Evolutionary conservation across 1,139 yeast genomes (phyloP), one percentile per base, ranked within the genome.

Genomic region (Saccharomyces pastorianus): DNA sequence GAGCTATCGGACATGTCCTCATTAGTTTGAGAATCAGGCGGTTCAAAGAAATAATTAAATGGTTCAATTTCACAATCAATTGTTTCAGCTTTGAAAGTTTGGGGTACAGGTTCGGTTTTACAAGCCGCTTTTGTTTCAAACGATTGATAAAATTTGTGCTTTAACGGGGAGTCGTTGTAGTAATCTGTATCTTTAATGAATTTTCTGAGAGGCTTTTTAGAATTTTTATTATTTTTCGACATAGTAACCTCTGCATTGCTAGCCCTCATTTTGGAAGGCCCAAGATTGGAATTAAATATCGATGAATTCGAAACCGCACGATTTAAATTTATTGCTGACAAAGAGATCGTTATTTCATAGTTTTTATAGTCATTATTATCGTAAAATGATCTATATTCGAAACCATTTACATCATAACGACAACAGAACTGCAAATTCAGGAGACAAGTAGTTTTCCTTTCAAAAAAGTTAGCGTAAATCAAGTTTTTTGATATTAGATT

Each of bases 311-410:
- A 61, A 62, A 52, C 62, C 63, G 26, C 56, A 56, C 51, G 52
- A 55, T 54, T 50, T 53, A n/a, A 55, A 44, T 32, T 50, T 47
- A 23, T 56, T 2, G 58, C 59, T 3, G 57, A 52, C 26, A 57
- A 50, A 25, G 55, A 41, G 6, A 62, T 47, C 11, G 50, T 52
- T 26, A 66, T 51, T 41, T 61, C 59, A 51, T 63, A 66, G 54
- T 67, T 67, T 14, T 63, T 57, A 53, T 66, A 64, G 52, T 66
- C 64, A 48, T 67, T 67, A 53, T 67, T 67, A 52, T 67, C 71
- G 53, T 68, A 67, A 52, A 63, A 68, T 1, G 68, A 64, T 50
- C 63, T 66, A 48, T 61, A 61, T 48, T 64, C 63, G 9, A 65
- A 38, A 3, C 20, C 6, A 9, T 38, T 38, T 17, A 38, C 67